Base-by-base conservation (phyloP, 2,329 filamentous ascomycete species). In the Epichloe brachyelytri region DNA sequence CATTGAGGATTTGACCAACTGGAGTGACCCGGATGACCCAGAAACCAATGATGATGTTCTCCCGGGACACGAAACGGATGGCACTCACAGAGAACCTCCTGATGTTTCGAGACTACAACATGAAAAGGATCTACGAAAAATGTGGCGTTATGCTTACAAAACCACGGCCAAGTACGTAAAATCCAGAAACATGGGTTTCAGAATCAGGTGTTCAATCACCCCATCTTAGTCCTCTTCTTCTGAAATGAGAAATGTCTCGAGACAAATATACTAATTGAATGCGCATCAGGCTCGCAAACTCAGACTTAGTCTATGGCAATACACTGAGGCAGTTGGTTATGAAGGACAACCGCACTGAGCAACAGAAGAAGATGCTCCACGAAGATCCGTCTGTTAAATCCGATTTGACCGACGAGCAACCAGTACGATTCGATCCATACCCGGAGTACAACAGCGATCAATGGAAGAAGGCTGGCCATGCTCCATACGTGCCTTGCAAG, bases 371-470 rank as follows among this genome's bases (percentile, higher is more conserved):
- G 37, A 60, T 59, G 51, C 61, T 72, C 17, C 57, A 53, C 46
- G 62, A 59, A 45, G 65, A 68, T 36, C 58, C 68, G 48, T 60
- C 65, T n/a, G 59, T 62, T 8, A 60, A 62, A 46, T 55, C 64
- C 30, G 65, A 65, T 37, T 77, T 74, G 58, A 72, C 61, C 49
- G 61, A 66, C 12, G 68, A 75, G 43, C 66, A 71, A 47, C 76
- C 80, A 1, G 70, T 78, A 50, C 70, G 76, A 19, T 88, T 86
- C 65, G 75, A 82, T 52, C 86, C 86, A 0, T 89, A 88, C 56
- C 85, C 85, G 0, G 69, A 78, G 15, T 87, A 88, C 67, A 84
- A 86, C 59, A 76, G 74, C 48, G 67, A 71, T 3, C 65, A 71
- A 14, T 89, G 83, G 82, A 76, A 71, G 58, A 66, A 69, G 46